These are phyloP conservation scores for Xeromyces bisporus DNA, from an alignment of 495 filamentous ascomycete genomes.

Conservation along the genomic window DNA sequence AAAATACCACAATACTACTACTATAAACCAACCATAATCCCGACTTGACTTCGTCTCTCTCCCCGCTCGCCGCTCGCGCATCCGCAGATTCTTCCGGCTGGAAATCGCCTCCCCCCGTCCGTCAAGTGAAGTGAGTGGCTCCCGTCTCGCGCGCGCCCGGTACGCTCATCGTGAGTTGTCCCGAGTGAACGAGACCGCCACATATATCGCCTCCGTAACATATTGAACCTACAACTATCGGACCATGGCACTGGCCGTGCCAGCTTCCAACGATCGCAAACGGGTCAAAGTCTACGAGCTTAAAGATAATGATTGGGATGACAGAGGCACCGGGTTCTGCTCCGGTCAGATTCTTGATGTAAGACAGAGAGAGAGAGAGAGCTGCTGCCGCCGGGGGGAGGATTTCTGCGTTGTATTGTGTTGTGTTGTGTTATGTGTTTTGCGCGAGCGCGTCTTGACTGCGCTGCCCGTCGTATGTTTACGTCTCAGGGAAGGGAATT, in stretches of 20 bases:
- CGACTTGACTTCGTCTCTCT: no score
- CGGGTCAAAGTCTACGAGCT: conserved; percentile 99
- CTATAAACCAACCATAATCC: no score
- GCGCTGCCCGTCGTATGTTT: no score
- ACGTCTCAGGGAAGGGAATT: no score
- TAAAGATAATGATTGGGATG: conserved; percentile 97
- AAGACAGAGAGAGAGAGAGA: conserved; percentile 28
- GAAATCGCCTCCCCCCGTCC: no score
- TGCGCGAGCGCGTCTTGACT: no score
- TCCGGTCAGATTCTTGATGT: conserved; percentile 62
- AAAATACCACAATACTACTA: no score
- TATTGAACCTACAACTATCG: no score
- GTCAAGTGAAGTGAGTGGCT: no score
- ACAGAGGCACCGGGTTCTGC: conserved; percentile 93
- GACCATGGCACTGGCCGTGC: conserved; percentile 75
- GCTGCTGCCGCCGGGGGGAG: no score
- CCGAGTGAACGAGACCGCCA: conserved; percentile 27
- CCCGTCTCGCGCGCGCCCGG: conserved; percentile 6
- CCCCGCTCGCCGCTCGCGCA: no score
- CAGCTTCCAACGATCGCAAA: conserved; percentile 72
- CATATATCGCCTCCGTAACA: conserved; percentile 16
- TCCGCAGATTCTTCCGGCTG: conserved; percentile 3
- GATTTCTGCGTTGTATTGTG: background rate
- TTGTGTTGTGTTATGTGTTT: no score
- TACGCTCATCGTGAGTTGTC: conserved; percentile 23